These are phyloP conservation scores for Pisolithus albus DNA, from an alignment of 768 basidiomycete genomes.

Conservation along the genomic window DNA sequence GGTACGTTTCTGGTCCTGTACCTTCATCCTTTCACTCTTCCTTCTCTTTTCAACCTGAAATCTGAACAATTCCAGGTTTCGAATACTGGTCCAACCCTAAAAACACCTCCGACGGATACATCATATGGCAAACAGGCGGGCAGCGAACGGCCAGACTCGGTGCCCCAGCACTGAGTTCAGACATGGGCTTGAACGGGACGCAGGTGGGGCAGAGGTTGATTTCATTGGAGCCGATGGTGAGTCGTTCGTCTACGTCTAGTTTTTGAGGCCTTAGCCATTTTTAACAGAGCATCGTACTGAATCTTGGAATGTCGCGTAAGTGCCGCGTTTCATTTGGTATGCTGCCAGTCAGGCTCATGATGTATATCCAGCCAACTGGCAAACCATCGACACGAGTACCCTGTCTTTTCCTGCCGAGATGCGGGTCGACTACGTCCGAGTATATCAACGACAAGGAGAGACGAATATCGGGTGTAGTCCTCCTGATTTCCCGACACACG, in stretches of 20 bases:
- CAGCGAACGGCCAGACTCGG: slow-evolving; percentile 41
- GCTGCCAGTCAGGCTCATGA: neutral
- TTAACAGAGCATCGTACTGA: slow-evolving; percentile 39
- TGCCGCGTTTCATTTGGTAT: slow-evolving; percentile 10
- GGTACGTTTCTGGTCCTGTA: slow-evolving; percentile 26
- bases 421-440: slow-evolving; percentile 53
- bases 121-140: slow-evolving; percentile 71
- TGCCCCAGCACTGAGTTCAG: slow-evolving; percentile 49
- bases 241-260: neutral
- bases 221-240: slow-evolving; percentile 45
- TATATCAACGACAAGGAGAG: slow-evolving; percentile 44
- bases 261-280: slow-evolving; percentile 17
- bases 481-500: slow-evolving; percentile 38
- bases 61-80: slow-evolving; percentile 41
- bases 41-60: too few relatives aligned
- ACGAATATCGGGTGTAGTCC: slow-evolving; percentile 48
- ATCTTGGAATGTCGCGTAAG: slow-evolving; percentile 54
- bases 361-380: slow-evolving; percentile 50
- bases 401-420: slow-evolving; percentile 46
- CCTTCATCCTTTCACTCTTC: too few relatives aligned
- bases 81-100: slow-evolving; percentile 67
- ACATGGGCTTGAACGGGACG: slow-evolving; percentile 31
- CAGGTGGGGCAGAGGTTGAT: slow-evolving; percentile 56
- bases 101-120: slow-evolving; percentile 48
- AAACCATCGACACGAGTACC: slow-evolving; percentile 41